Percentiles rank a stretch among this genome's conserved stretches.
Conservation (phyloP, 2,329 filamentous ascomycete species). For the Chaetoscypha palmicola region DNA sequence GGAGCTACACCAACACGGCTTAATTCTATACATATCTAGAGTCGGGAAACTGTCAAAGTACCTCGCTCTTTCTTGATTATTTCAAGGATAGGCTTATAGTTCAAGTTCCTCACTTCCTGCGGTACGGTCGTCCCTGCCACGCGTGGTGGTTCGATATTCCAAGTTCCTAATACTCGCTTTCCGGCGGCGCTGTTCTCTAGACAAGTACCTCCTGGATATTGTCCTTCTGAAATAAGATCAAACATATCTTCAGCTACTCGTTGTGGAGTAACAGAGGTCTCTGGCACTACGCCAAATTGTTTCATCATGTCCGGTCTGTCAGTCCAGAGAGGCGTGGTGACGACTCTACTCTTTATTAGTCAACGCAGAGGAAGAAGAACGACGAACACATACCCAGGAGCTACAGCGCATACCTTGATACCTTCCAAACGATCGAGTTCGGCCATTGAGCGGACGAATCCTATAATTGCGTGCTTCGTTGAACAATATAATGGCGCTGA, state of each 20-base stretch:
- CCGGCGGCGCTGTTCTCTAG: conserved; percentile 3
- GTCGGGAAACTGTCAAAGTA: no score
- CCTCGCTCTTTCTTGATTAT: conserved; percentile 9
- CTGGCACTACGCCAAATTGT: conserved; percentile 5
- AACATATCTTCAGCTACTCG: conserved; percentile 11
- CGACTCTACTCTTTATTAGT: no score
- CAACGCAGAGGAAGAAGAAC: neutral
- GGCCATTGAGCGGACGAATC: conserved; percentile 33
- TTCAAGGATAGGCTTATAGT: conserved; percentile 7
- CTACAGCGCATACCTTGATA: conserved; percentile 32
- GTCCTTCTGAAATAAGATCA: conserved; percentile 5
- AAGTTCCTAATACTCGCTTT: conserved; percentile 6
- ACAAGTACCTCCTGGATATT: conserved; percentile 10
- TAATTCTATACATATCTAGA: no score
- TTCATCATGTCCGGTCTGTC: conserved; percentile 10
- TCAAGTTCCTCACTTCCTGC: conserved; percentile 5
- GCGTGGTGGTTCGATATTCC: conserved; percentile 11
- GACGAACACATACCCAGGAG: conserved; percentile 24
- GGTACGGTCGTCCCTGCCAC: conserved; percentile 3
- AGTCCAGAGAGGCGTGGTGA: conserved; percentile 16
- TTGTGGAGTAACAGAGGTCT: conserved; percentile 6
- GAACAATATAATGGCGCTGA: conserved; percentile 32
- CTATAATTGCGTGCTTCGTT: conserved; percentile 34
- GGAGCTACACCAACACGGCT: no score
- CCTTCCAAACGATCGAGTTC: conserved; percentile 29